Conservation (phyloP, 2,329 filamentous ascomycete species). For the Penicillium sp. region DNA sequence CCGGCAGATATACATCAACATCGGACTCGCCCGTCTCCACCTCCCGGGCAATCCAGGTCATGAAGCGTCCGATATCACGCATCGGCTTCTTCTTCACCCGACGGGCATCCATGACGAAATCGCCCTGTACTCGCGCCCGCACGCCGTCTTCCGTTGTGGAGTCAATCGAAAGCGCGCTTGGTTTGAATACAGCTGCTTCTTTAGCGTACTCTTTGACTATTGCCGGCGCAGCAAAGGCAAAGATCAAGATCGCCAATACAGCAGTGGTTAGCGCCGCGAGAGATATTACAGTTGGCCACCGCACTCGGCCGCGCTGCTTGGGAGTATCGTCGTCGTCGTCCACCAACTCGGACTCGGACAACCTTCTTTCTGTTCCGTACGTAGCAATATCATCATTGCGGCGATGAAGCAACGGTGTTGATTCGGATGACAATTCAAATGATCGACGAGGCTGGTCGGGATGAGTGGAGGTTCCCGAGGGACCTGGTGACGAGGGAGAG, state of each 20-base stretch:
- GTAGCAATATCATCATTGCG: conserved; percentile 34
- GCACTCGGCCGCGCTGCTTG: conserved; percentile 37
- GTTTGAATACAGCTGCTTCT: conserved; percentile 77
- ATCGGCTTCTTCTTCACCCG: conserved; percentile 71
- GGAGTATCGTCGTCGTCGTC: conserved; percentile 19
- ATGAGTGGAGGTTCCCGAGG: conserved; percentile 17
- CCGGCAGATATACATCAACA: conserved; percentile 77
- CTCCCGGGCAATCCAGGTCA: conserved; percentile 77
- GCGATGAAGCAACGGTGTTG: conserved; percentile 44
- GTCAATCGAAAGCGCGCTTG: conserved; percentile 80
- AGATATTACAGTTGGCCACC: conserved; percentile 80
- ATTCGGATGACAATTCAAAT: conserved; percentile 44
- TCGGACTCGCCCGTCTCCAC: conserved; percentile 72
- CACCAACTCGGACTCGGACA: conserved; percentile 25
- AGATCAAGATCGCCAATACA: conserved; percentile 68
- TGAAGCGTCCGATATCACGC: conserved; percentile 72
- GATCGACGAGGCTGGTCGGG: conserved; percentile 23
- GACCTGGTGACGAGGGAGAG: conserved; percentile 23
- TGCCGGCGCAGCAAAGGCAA: conserved; percentile 79
- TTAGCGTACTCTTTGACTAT: conserved; percentile 84
- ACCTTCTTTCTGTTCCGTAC: conserved; percentile 33
- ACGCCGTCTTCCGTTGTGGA: conserved; percentile 80
- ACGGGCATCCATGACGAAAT: conserved; percentile 76
- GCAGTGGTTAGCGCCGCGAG: conserved; percentile 65
- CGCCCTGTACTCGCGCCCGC: conserved; percentile 75